Conservation (phyloP, 2,329 filamentous ascomycete genomes). For the Orbilia ellipsospora region DNA sequence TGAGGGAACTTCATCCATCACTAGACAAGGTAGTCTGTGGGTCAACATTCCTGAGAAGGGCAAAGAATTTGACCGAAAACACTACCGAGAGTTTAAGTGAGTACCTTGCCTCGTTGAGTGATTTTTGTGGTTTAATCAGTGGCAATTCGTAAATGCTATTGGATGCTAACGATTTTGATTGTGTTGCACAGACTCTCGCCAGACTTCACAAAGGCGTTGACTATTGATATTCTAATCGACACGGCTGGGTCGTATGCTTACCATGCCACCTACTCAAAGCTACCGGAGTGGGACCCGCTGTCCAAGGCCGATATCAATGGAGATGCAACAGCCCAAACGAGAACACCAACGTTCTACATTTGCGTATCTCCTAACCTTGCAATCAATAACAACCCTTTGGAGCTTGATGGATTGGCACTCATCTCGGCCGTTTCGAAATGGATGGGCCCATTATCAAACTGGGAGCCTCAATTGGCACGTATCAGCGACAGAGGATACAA, state of each 20-base stretch:
- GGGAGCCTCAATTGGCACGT: slow-evolving; percentile 87
- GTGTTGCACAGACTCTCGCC: slow-evolving; percentile 76
- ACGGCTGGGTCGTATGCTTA: slow-evolving; percentile 85
- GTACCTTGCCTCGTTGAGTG: slow-evolving; percentile 24
- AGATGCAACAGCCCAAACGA: slow-evolving; percentile 68
- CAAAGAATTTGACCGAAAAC: slow-evolving; percentile 78
- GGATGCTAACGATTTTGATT: slow-evolving; percentile 34
- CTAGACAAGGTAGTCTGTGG: slow-evolving; percentile 92
- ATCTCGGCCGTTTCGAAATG: slow-evolving; percentile 98
- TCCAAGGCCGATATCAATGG: slow-evolving; percentile 63
- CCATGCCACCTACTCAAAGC: slow-evolving; percentile 93
- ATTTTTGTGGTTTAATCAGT: slow-evolving; percentile 9
- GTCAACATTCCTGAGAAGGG: slow-evolving; percentile 89
- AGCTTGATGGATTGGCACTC: slow-evolving; percentile 85
- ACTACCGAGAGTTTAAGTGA: slow-evolving; percentile 90
- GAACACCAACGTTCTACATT: slow-evolving; percentile 86
- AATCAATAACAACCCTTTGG: slow-evolving; percentile 78
- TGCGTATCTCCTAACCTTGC: slow-evolving; percentile 86
- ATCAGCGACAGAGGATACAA: slow-evolving; percentile 95
- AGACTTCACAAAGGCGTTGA: slow-evolving; percentile 90
- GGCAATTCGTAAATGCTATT: slow-evolving; percentile 1
- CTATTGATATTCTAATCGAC: slow-evolving; percentile 85
- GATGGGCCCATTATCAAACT: slow-evolving; percentile 89
- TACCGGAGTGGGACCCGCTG: slow-evolving; percentile 78
- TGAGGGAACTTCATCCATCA: slow-evolving; percentile 95